Base-by-base conservation (phyloP, 2,329 filamentous ascomycete genomes). In the Curvularia verruculosa region DNA sequence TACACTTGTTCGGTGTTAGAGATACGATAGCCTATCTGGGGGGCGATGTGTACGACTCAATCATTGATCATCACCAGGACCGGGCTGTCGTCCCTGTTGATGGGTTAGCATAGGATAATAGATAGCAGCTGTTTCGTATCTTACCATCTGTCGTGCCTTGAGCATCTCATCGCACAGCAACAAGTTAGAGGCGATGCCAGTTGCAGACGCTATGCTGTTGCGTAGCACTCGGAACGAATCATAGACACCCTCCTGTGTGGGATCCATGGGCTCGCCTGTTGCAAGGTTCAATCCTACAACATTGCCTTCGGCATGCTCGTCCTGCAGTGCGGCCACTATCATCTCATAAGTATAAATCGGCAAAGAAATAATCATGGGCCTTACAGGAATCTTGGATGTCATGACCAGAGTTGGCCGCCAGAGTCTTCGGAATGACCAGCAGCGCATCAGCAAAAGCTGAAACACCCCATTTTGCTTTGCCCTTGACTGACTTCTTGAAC, bases 381-480 rank as follows among this genome's bases (percentile, higher is more conserved):
- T 84, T 84, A 94, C 91, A 82, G 65, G 92, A 89, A 80, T 99
- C 95, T 80, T 99, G 95, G 61, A 99, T 91, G 73, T 99, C 95
- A 70, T 96, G 93, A 58, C 95, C 95, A 50, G 92, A 92, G 75
- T 99, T 99, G 65, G 93, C 92, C 44, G 95, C 95, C 63, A 99
- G 84, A 2, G 93, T 98, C 86, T 99, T 99, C 71, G 95, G 95
- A 72, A 99, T 98, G 70, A 99, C 84, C 61, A 99, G 84, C 44
- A 99, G 84, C 51, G 95, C 94, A 78, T 99, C 94, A 7, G 95
- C 91, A 77, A 99, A 99, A 7, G 95, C 95, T 66, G 89, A 87
- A 7, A 99, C 93, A 75, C 95, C 95, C 84, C 87, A 97, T 82
- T 96, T 96, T 39, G 94, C 91, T 84, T 99, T 99, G 71, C 95